phyloP scores from a whole-genome alignment of 2,329 filamentous ascomycete species.

The Atkinsonella texensis region DNA sequence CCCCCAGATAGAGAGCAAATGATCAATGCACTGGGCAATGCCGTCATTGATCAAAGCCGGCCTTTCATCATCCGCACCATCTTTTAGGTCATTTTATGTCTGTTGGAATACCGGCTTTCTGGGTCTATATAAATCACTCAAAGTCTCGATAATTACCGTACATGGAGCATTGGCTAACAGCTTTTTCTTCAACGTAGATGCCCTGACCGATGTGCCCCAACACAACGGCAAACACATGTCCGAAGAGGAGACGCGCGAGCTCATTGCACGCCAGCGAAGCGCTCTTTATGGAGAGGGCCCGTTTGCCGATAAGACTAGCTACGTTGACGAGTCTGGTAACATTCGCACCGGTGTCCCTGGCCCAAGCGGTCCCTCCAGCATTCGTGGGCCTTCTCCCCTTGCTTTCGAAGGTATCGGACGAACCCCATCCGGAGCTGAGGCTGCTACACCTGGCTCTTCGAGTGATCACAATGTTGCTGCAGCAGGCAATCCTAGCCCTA shows the following conservation, averaged over 20 bases:
- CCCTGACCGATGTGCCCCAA: conserved; percentile 32
- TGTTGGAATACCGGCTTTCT: not conserved
- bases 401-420: conserved; percentile 52
- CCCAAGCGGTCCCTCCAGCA: conserved; percentile 48
- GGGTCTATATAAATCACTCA: conserved; percentile 3
- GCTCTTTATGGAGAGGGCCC: conserved; percentile 75
- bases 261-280: conserved; percentile 91
- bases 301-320: conserved; percentile 55
- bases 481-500: conserved; percentile 42
- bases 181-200: conserved; percentile 33
- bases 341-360: conserved; percentile 55
- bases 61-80: conserved; percentile 5
- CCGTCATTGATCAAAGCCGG: conserved; percentile 8
- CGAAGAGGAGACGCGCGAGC: conserved; percentile 89
- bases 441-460: conserved; percentile 27
- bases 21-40: conserved; percentile 10
- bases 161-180: conserved; percentile 25
- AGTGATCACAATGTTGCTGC: conserved; percentile 24
- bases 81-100: conserved; percentile 5
- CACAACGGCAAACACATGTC: conserved; percentile 66
- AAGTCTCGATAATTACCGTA: conserved; percentile 9
- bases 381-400: conserved; percentile 69
- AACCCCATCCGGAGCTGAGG: conserved; percentile 23
- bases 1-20: conserved; percentile 29
- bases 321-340: conserved; percentile 55